A percentile compares a stretch with the other conserved stretches of the same genome.
Evolutionary conservation across 1,284 basidiomycete species (phyloP).

Genomic region (Entoloma clypeatum): DNA sequence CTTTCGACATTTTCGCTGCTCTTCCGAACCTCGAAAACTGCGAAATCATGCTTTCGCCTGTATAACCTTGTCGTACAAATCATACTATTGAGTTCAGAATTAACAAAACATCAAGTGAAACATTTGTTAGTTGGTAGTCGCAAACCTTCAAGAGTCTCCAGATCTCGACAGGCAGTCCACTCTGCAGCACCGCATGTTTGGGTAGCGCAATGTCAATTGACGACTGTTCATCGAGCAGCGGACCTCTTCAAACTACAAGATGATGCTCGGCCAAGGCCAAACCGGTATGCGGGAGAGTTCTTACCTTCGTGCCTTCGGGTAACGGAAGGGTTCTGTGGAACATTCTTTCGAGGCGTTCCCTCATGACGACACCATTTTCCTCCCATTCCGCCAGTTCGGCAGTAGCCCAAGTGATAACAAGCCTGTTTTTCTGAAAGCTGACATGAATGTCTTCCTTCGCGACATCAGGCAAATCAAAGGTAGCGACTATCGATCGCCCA

Average conservation of each 20-base stretch:
- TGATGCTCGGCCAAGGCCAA: conserved; percentile 7
- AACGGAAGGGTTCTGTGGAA: conserved; percentile 42
- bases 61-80: conserved; percentile 8
- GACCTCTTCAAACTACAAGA: conserved; percentile 62
- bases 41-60: conserved; percentile 12
- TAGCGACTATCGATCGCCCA: conserved; percentile 51
- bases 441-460: conserved; percentile 70
- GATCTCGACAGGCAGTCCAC: conserved; percentile 39
- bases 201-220: conserved; percentile 58
- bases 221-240: conserved; percentile 57
- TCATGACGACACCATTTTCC: conserved; percentile 54
- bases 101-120: background rate
- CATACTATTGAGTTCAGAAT: conserved; percentile 2
- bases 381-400: conserved; percentile 54
- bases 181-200: conserved; percentile 55
- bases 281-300: conserved; percentile 12
- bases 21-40: conserved; percentile 12
- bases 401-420: conserved; percentile 67
- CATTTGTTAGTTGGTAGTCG: background rate
- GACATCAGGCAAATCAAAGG: conserved; percentile 62
- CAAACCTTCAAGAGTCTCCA: conserved; percentile 13
- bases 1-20: conserved; percentile 18
- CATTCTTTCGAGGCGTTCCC: conserved; percentile 55
- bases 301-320: conserved; percentile 44
- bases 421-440: conserved; percentile 56